A percentile compares a stretch with the other conserved stretches of the same genome.
These are phyloP conservation scores for Thermomucor indicae-seudaticae DNA, from an alignment of 371 early-diverging fungal genomes.

Conservation along the genomic window DNA sequence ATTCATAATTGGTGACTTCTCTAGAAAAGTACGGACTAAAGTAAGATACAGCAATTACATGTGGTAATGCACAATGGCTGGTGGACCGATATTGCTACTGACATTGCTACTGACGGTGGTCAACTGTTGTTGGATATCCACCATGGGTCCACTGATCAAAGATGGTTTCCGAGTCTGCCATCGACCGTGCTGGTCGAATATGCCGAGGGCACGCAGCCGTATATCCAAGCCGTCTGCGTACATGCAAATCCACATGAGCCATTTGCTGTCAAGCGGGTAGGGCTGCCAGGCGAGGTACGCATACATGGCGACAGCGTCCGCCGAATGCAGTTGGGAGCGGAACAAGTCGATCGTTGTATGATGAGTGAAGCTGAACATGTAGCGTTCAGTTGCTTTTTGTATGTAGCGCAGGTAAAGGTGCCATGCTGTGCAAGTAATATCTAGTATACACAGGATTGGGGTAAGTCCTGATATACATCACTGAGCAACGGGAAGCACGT, in stretches of 20 bases:
- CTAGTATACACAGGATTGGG: too few relatives aligned
- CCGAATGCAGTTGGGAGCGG: conserved; percentile 10
- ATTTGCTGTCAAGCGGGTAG: conserved; percentile 18
- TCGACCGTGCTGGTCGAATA: conserved; percentile 27
- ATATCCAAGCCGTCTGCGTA: conserved; percentile 39
- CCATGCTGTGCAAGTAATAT: conserved; percentile 33
- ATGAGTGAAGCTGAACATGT: conserved; percentile 24
- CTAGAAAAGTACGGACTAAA: too few relatives aligned
- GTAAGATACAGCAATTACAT: too few relatives aligned
- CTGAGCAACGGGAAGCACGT: too few relatives aligned
- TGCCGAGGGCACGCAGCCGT: conserved; percentile 24
- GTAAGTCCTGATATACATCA: too few relatives aligned
- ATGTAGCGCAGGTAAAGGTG: conserved; percentile 27
- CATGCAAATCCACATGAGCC: conserved; percentile 27
- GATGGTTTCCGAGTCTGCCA: too few relatives aligned
- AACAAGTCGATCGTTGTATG: conserved; percentile 26
- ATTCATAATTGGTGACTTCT: too few relatives aligned
- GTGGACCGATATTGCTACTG: too few relatives aligned
- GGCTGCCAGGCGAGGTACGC: conserved; percentile 34
- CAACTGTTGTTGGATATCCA: too few relatives aligned
- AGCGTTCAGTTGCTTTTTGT: conserved; percentile 23
- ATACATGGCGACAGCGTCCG: conserved; percentile 15
- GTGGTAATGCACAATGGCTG: too few relatives aligned
- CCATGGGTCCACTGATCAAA: too few relatives aligned
- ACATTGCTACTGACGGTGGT: too few relatives aligned